Base-by-base conservation (phyloP, 306 rosid genomes). In the Urtica urens region DNA sequence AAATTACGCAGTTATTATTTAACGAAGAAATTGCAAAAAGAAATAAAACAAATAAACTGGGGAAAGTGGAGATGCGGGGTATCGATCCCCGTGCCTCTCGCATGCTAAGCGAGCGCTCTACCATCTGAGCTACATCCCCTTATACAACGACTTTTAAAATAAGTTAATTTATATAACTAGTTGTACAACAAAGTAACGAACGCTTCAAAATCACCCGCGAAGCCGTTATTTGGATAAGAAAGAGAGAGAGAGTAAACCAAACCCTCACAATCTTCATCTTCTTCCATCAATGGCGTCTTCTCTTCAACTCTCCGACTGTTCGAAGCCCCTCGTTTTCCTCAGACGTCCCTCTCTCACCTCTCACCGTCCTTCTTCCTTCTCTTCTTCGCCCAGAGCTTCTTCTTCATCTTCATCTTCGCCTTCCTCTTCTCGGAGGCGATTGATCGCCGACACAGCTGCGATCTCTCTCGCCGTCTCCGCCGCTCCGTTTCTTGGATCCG, bases 41-140 rank as follows among this genome's bases (percentile, higher is more conserved):
- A 49, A 8, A 7, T 26, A 1, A 18, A n/a, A 17, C 4, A 13
- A 19, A 10, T 0, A 17, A 29, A 26, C 3, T 3, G 3, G 8
- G 2, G 17, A 12, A 25, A 22, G 7, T 80, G 94, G 81, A 83
- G 87, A 82, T 66, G 96, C 82, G 71, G 94, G 92, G 87, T 66
- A 82, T 80, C 83, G 83, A 83, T 83, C 87, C 94, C 85, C 72
- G 77, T 73, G 60, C 87, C 87, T 87, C 83, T 83, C 81, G 83
- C 94, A 87, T 83, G 94, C 87, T 76, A 83, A 83, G 88, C 93
- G 72, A 82, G 87, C 82, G 78, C 94, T 79, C 92, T 87, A 82
- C 94, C 92, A 87, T 82, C 87, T 79, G 84, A 79, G 84, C 86
- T 82, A 82, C 86, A 79, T 79, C 87, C 90, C 86, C 79, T 0